Evolutionary conservation across 179 eudicot species (phyloP).

Genomic region (Camellia oleifera): DNA sequence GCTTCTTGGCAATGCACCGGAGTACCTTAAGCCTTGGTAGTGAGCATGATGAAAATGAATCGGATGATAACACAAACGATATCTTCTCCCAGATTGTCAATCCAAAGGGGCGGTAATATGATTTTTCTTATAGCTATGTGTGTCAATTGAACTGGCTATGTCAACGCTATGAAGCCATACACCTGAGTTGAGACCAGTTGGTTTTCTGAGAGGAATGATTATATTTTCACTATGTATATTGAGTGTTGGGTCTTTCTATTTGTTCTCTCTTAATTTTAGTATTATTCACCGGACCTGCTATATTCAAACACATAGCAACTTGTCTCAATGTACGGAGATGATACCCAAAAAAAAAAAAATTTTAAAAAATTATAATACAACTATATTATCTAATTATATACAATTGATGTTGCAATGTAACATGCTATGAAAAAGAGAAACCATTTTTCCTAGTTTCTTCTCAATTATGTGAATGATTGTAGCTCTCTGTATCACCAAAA

Average conservation of each 20-base stretch:
- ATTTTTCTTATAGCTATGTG: not conserved
- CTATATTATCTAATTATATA: not conserved
- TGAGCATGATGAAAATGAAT: constrained; percentile 18
- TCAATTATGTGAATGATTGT: too few species aligned
- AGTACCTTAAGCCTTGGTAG: constrained; percentile 39
- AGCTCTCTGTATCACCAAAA: too few species aligned
- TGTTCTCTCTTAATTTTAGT: constrained; percentile 11
- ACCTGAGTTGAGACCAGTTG: not conserved
- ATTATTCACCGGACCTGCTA: not conserved
- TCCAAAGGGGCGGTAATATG: constrained; percentile 40
- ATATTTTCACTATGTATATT: not conserved
- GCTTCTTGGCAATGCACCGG: constrained; percentile 44
- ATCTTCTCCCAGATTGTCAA: constrained; percentile 48
- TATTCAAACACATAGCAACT: not conserved
- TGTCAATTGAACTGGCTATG: not conserved
- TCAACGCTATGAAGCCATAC: too few species aligned
- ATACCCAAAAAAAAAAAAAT: not conserved
- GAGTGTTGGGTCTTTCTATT: not conserved
- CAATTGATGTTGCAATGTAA: not conserved
- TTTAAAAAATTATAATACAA: not conserved
- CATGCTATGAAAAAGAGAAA: too few species aligned
- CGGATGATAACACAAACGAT: constrained; percentile 25
- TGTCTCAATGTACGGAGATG: not conserved
- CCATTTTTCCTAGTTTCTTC: too few species aligned
- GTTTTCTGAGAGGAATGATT: too few species aligned